Evolutionary conservation across 306 rosid species (phyloP).

Genomic region (Oxytropis ochrocephala): DNA sequence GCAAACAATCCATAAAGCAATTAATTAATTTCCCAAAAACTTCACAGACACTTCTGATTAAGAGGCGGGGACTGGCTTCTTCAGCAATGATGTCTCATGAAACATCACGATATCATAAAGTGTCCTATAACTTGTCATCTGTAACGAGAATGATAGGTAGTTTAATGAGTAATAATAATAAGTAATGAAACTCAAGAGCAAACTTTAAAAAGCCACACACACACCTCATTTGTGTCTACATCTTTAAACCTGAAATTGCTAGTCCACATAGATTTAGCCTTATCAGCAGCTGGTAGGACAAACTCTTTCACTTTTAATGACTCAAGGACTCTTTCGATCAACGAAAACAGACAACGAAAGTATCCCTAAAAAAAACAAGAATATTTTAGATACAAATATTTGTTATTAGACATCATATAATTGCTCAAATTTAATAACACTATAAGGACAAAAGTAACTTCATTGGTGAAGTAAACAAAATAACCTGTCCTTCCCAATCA

Average conservation of each 20-base stretch:
- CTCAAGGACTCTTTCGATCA: conserved; percentile 53
- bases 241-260: conserved; percentile 58
- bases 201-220: background rate
- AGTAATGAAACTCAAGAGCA: background rate
- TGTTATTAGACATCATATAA: background rate
- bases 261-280: conserved; percentile 70
- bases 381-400: background rate
- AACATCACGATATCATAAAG: conserved; percentile 54
- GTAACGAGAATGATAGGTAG: background rate
- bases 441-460: accelerated
- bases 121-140: conserved; percentile 44
- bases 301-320: conserved; percentile 46
- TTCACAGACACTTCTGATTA: background rate
- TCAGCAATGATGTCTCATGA: conserved; percentile 55
- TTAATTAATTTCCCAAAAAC: background rate
- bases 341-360: conserved; percentile 57
- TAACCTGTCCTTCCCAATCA: conserved; percentile 69
- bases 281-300: conserved; percentile 65
- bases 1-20: background rate
- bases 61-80: conserved; percentile 35
- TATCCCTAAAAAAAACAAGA: conserved; percentile 44
- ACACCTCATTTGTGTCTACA: conserved; percentile 41
- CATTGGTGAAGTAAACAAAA: background rate
- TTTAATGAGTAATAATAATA: background rate
- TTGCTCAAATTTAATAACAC: background rate